phyloP scores from a whole-genome alignment of 345 rosid genomes.

The Kandelia obovata region DNA sequence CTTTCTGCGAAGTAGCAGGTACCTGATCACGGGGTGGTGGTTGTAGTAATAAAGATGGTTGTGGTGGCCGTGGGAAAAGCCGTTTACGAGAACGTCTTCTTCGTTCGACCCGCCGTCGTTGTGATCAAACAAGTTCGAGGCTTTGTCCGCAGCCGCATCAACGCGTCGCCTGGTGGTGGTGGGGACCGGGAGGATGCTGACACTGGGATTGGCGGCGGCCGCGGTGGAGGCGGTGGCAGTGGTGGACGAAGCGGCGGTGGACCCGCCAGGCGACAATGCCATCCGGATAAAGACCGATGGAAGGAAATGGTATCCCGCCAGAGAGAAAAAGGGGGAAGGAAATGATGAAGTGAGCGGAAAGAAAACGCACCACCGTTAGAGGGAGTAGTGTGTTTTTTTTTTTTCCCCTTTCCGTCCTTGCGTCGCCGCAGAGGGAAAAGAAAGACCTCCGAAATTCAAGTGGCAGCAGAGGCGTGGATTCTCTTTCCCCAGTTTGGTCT shows the following conservation, averaged over 20 bases:
- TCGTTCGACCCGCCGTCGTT: slow-evolving; percentile 25
- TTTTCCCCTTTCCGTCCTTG: too few relatives aligned
- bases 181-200: slow-evolving; percentile 35
- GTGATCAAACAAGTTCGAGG: slow-evolving; percentile 23
- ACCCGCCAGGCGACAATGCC: slow-evolving; percentile 48
- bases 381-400: too few relatives aligned
- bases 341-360: not conserved
- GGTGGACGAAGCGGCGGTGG: slow-evolving; percentile 26
- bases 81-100: slow-evolving; percentile 21
- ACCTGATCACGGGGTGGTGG: slow-evolving; percentile 31
- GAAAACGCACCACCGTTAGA: not conserved
- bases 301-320: not conserved
- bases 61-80: slow-evolving; percentile 27
- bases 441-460: not conserved
- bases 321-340: not conserved
- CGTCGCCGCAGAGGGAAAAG: not conserved
- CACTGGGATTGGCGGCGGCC: slow-evolving; percentile 49
- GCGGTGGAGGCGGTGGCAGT: slow-evolving; percentile 32
- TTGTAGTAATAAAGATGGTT: slow-evolving; percentile 19
- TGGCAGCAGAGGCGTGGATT: slow-evolving; percentile 1
- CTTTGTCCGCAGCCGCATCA: slow-evolving; percentile 29
- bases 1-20: slow-evolving; percentile 39
- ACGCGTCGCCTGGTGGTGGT: slow-evolving; percentile 77
- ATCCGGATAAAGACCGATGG: not conserved
- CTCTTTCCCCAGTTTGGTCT: not conserved